Conservation (phyloP, 1,139 yeast genomes). For the Pichia sp. region DNA sequence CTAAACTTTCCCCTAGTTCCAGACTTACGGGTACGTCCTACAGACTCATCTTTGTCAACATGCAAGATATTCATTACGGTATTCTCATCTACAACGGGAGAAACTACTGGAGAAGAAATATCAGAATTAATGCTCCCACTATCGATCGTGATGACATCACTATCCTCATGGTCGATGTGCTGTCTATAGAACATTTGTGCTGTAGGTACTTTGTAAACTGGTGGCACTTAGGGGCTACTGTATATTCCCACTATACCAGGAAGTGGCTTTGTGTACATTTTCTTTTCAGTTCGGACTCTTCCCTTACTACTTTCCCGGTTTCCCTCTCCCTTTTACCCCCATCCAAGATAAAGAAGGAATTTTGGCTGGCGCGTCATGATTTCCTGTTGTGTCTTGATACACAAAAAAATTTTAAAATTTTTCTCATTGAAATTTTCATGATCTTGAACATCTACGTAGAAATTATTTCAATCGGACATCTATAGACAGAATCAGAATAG, state of each 20-base stretch:
- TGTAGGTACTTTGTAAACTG: too few relatives aligned
- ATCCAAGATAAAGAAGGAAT: neutral
- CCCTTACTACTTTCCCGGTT: neutral
- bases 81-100: slow-evolving; percentile 9
- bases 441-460: too few relatives aligned
- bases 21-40: neutral
- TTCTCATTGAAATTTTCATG: neutral
- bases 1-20: slow-evolving; percentile 4
- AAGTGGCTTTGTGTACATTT: too few relatives aligned
- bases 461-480: too few relatives aligned
- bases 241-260: too few relatives aligned
- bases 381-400: neutral
- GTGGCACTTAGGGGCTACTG: too few relatives aligned
- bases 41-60: neutral
- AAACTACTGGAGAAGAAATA: neutral
- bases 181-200: neutral
- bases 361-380: neutral
- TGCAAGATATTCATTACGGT: slow-evolving; percentile 6
- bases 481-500: too few relatives aligned
- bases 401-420: too few relatives aligned
- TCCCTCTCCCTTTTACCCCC: neutral
- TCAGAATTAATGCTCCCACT: slow-evolving; percentile 6
- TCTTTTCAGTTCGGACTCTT: too few relatives aligned
- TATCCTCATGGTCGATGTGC: slow-evolving; percentile 2
- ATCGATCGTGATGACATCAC: slow-evolving; percentile 2